phyloP scores from a whole-genome alignment of 2,329 filamentous ascomycete genomes.

The Phaeosphaeriaceae sp. region DNA sequence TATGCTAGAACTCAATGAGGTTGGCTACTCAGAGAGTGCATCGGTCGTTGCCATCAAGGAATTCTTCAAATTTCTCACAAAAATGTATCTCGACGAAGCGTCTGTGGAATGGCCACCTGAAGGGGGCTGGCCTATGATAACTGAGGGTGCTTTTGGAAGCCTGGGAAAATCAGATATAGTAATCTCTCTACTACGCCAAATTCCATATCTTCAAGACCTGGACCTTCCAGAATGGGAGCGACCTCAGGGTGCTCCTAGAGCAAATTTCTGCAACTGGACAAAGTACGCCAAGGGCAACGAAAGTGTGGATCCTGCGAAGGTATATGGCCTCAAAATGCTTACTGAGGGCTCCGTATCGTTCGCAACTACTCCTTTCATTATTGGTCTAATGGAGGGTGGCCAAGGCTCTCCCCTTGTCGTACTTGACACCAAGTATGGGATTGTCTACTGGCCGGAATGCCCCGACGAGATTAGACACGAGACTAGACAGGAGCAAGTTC shows the following conservation, averaged over 20 bases:
- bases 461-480: background rate
- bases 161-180: too few relatives aligned
- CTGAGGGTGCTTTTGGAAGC: conserved; percentile 5
- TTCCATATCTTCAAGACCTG: conserved; percentile 10
- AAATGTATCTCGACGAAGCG: conserved; percentile 17
- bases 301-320: background rate
- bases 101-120: conserved; percentile 12
- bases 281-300: background rate
- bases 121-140: conserved; percentile 15
- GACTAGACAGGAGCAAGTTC: background rate
- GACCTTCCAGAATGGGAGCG: background rate
- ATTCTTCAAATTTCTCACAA: conserved; percentile 16
- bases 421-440: conserved; percentile 14
- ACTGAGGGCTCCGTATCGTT: background rate
- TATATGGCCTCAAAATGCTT: background rate
- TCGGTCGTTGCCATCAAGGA: conserved; percentile 10
- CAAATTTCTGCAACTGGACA: background rate
- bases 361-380: conserved; percentile 12
- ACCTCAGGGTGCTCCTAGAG: background rate
- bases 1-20: background rate
- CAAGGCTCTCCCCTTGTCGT: conserved; percentile 2
- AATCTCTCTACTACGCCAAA: conserved; percentile 14
- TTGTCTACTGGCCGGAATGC: conserved; percentile 15
- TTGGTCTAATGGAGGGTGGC: conserved; percentile 9
- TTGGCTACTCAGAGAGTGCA: conserved; percentile 12